Base-by-base conservation (phyloP, 2,329 filamentous ascomycete genomes). In the Pyrenochaeta sp. region DNA sequence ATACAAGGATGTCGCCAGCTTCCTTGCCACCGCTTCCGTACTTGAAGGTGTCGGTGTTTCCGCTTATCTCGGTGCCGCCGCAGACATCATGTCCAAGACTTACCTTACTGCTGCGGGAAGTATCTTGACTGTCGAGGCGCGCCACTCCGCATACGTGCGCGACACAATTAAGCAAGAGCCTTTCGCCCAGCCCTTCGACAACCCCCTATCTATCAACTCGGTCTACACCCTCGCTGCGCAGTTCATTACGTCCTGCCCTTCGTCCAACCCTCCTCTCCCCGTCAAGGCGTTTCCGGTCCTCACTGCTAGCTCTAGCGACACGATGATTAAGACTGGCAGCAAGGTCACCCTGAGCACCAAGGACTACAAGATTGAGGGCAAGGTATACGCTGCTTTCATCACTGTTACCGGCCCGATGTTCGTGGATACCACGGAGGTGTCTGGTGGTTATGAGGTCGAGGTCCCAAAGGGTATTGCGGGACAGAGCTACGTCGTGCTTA, bases 201-300 rank as follows among this genome's bases (percentile, higher is more conserved):
- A 83, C 25, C 85, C 87, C 0, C 80, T 90, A 37, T 75, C 77
- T 62, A 81, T 85, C 69, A 83, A 88, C 73, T 77, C 84, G 66
- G 86, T 90, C 47, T 89, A 83, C 80, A 87, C 87, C 2, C 82
- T 91, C n/a, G 88, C 88, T 0, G 81, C 86, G 0, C 79, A 80
- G 53, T 90, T 90, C 77, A 88, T 90, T 72, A 80, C 74, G 4
- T 74, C 77, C 2, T 90, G 87, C 74, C 86, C 88, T 1, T 61
- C 77, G 6, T 78, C 75, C 64, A 88, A 88, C 71, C 76, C 81
- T 0, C 63, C 77, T 1, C 79, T 90, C 1, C 86, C 87, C 1
- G 83, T 91, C 70, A 86, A 83, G 76, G 83, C 86, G 0, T 89
- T 89, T 77, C 85, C 86, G 5, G 60, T 71, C 12, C 77, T 89